Base-by-base conservation (phyloP, 2,329 filamentous ascomycete genomes). In the Cladophialophora exuberans region DNA sequence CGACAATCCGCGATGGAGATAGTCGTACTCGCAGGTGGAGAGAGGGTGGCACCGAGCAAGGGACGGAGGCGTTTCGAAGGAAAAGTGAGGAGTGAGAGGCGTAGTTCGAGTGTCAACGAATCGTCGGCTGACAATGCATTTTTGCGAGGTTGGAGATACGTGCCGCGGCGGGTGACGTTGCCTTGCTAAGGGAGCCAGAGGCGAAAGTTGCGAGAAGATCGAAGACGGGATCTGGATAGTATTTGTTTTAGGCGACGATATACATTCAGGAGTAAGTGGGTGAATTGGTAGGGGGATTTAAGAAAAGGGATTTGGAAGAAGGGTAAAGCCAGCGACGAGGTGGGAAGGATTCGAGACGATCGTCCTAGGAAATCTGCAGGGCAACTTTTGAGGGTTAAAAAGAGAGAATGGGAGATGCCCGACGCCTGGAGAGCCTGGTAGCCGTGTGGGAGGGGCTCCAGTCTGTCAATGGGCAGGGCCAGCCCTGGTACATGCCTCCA, bases 261-360 rank as follows among this genome's bases (percentile, higher is more conserved):
- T 13, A 11, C 10, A 42, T 18, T 6, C 18, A 10, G 22, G 31
- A 30, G 20, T 28, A 41, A 26, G 38, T 23, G 17, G 15, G 18
- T 17, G 31, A 47, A 22, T 50, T 30, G n/a, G n/a, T 17, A 23
- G 36, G 42, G 22, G 31, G 25, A 52, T 18, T 35, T 39, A 35
- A 45, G 42, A 20, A 28, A 38, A 45, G 18, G 42, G 31, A 39
- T 22, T 31, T n/a, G n/a, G n/a, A n/a, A n/a, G n/a, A 5, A 35
- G 26, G 28, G 38, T 42, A 42, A 56, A 43, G 45, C 48, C 20
- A 42, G 48, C 47, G 28, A 41, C 47, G 36, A 52, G 54, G 28
- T 56, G 26, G 54, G 38, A 56, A 28, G 48, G 30, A 25, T 28
- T 46, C 18, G 26, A 38, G 45, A 33, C 51, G 43, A 54, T 54